A percentile compares a stretch with the other conserved stretches of the same genome.
Evolutionary conservation across 1,284 basidiomycete species (phyloP).

Genomic region (Melampsora americana): DNA sequence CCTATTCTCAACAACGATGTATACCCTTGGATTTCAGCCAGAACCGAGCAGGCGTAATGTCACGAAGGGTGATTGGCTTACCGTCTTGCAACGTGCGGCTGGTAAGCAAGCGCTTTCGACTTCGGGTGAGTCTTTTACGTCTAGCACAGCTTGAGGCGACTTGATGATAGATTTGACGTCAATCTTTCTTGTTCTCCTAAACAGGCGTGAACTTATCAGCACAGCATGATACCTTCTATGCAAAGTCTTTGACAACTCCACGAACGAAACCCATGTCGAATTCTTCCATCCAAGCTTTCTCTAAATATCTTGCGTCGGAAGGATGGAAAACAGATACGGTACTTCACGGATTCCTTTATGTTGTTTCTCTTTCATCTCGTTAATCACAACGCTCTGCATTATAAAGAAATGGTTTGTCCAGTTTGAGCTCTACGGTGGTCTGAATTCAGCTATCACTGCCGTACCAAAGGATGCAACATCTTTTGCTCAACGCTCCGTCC

Average conservation of each 20-base stretch:
- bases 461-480: no score
- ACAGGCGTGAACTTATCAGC: constrained; percentile 19
- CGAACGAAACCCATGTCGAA: constrained; percentile 44
- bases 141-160: not conserved
- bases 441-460: no score
- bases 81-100: not conserved
- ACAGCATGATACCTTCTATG: constrained; percentile 48
- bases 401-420: constrained; percentile 34
- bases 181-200: not conserved
- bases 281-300: no score
- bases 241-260: constrained; percentile 49
- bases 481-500: constrained; percentile 23
- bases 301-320: constrained; percentile 47
- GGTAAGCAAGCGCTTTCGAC: constrained; percentile 3
- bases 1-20: no score
- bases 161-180: not conserved
- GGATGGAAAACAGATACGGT: constrained; percentile 44
- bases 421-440: constrained; percentile 16
- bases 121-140: not conserved
- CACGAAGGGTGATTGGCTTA: constrained; percentile 10
- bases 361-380: no score
- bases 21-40: no score
- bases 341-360: not conserved
- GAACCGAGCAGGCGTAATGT: not conserved
- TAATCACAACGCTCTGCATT: not conserved